Evolutionary conservation across 768 basidiomycete genomes (phyloP).

Genomic region (Suillus decipiens): DNA sequence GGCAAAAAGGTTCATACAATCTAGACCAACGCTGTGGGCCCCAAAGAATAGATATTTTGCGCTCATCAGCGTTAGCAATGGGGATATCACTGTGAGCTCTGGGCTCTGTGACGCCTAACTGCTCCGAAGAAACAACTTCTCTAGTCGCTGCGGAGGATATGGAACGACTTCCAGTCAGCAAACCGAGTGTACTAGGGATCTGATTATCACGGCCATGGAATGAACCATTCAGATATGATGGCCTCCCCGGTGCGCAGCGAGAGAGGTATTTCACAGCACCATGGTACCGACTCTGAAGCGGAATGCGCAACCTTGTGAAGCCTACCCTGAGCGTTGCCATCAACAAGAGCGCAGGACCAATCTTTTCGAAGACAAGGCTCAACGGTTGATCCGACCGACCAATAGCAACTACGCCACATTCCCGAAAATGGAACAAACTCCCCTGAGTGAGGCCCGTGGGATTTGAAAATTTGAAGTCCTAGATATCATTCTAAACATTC

Average conservation of each 20-base stretch:
- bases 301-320: neutral
- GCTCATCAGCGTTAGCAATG: slow-evolving; percentile 55
- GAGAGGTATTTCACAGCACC: neutral
- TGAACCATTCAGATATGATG: neutral
- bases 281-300: neutral
- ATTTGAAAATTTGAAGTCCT: too few species aligned
- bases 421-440: neutral
- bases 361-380: neutral
- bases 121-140: slow-evolving; percentile 25
- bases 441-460: neutral
- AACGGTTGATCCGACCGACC: slow-evolving; percentile 2
- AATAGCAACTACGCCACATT: neutral
- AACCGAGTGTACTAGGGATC: neutral
- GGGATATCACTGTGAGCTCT: slow-evolving; percentile 40
- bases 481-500: too few species aligned
- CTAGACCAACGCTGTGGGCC: slow-evolving; percentile 69
- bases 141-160: slow-evolving; percentile 5
- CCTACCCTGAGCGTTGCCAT: neutral
- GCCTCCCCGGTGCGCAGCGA: neutral
- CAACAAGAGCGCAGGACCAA: neutral
- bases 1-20: slow-evolving; percentile 56
- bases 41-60: slow-evolving; percentile 73
- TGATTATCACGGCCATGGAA: neutral
- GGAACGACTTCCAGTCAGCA: neutral
- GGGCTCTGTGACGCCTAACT: slow-evolving; percentile 27